These are phyloP conservation scores for Leucogyrophana mollusca DNA, from an alignment of 768 basidiomycete species.

Conservation along the genomic window DNA sequence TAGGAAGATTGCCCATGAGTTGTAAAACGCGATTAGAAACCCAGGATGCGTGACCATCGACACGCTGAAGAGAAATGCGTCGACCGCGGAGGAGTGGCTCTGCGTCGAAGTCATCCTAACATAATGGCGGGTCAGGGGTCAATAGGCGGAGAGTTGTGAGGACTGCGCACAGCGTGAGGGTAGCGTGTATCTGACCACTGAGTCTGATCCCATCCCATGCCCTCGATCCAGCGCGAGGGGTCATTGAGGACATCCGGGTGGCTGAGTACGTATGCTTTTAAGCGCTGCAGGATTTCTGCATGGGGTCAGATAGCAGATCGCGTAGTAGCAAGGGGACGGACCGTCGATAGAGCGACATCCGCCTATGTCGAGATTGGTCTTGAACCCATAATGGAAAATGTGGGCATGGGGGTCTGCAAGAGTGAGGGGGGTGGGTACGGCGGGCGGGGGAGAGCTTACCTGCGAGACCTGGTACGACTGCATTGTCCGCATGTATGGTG, in stretches of 20 bases:
- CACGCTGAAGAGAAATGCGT: conserved; percentile 69
- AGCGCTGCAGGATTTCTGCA: conserved; percentile 59
- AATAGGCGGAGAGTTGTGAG: too few relatives aligned
- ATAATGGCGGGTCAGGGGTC: too few relatives aligned
- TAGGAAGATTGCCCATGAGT: conserved; percentile 59
- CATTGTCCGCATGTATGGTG: conserved; percentile 33
- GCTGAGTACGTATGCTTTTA: conserved; percentile 56
- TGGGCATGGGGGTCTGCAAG: conserved; percentile 77
- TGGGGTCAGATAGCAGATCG: background rate
- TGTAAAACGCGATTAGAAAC: conserved; percentile 74
- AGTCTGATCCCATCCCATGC: conserved; percentile 95
- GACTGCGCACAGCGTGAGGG: conserved; percentile 73
- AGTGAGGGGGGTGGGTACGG: background rate
- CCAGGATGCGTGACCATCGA: conserved; percentile 89
- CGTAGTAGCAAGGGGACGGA: conserved; percentile 19
- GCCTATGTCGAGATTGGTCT: conserved; percentile 62
- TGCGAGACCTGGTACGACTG: conserved; percentile 72
- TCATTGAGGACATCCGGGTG: conserved; percentile 58
- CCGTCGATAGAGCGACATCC: conserved; percentile 59
- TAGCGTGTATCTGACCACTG: conserved; percentile 63
- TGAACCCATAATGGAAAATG: conserved; percentile 71
- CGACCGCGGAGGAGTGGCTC: conserved; percentile 68
- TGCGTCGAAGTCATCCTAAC: conserved; percentile 67
- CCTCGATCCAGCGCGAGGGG: conserved; percentile 68
- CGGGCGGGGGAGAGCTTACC: conserved; percentile 37